These are phyloP conservation scores for Sporodiniella umbellata DNA, from an alignment of 371 early-diverging fungal species.

Conservation along the genomic window DNA sequence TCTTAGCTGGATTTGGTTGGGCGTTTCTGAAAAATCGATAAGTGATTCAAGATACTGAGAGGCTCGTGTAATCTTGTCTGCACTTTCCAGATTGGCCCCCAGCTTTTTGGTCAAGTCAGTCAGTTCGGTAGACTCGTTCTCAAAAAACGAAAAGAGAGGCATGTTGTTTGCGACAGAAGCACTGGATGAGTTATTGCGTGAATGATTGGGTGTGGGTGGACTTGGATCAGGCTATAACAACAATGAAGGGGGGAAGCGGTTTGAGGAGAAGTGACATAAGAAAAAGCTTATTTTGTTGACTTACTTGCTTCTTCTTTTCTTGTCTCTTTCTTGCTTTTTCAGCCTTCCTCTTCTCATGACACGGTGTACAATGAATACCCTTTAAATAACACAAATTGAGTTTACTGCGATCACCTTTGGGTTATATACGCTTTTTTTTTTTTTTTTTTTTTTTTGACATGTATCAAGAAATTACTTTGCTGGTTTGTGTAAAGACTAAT, in stretches of 20 bases:
- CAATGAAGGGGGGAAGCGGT: no score
- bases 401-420: no score
- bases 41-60: constrained; percentile 18
- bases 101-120: constrained; percentile 39
- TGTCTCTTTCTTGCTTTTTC: constrained; percentile 33
- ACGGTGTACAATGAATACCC: constrained; percentile 47
- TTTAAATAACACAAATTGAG: no score
- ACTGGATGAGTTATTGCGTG: constrained; percentile 30
- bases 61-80: constrained; percentile 20
- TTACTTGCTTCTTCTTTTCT: constrained; percentile 22
- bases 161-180: constrained; percentile 10
- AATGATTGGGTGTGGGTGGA: constrained; percentile 35
- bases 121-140: constrained; percentile 43
- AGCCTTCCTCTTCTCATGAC: constrained; percentile 37
- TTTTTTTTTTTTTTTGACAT: neutral
- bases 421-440: no score
- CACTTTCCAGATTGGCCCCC: constrained; percentile 26
- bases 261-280: no score
- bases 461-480: constrained; percentile 43
- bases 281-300: neutral
- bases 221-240: neutral
- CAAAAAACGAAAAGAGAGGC: constrained; percentile 37
- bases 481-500: constrained; percentile 79
- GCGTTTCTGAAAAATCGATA: constrained; percentile 10
- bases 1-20: constrained; percentile 26